Evolutionary conservation across 2,329 filamentous ascomycete genomes (phyloP), one percentile per base, ranked within the genome.

Genomic region (Aspergillus awamori): DNA sequence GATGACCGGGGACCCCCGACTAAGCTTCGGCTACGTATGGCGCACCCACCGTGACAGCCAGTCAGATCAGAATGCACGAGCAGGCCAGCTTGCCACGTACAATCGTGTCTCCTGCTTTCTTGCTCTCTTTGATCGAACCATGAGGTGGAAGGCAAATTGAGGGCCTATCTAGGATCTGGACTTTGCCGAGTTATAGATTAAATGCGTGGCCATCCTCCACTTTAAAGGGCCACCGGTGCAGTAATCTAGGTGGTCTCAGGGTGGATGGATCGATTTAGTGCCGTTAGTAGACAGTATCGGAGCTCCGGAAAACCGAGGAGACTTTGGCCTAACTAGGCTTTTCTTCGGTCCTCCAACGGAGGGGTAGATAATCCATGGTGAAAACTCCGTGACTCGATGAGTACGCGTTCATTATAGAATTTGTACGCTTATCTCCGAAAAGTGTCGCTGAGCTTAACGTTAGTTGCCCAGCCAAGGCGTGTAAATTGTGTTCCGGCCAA

Each of bases 401-500:
- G 26, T 30, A 51, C 47, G 47, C n/a, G 26, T 51, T 8, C 15
- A 7, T 17, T 13, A 30, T 49, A 2, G 6, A 6, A 28, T 5
- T 33, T 4, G 47, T 17, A 51, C 28, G 15, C 13, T 10, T 30
- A 49, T n/a, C 45, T 49, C 24, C 45, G 45, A 49, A 11, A 24
- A 13, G 15, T 11, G n/a, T 51, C 7, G 15, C 5, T 51, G 47
- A 30, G 47, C 33, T 33, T 13, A 26, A 33, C 26, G 26, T 51
- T 33, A 5, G n/a, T 11, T n/a, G 24, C 11, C 33, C 33, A 17
- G 47, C 47, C 15, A 51, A 33, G 47, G 15, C 47, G 47, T 51
- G 17, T 51, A 51, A 33, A 51, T 51, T 33, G 47, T 51, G 26
- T 51, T 51, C 26, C 47, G 47, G 15, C n/a, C n/a, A 51, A 51